Evolutionary conservation across 805 yeast genomes (phyloP).

Genomic region (Candida broadrunensis): DNA sequence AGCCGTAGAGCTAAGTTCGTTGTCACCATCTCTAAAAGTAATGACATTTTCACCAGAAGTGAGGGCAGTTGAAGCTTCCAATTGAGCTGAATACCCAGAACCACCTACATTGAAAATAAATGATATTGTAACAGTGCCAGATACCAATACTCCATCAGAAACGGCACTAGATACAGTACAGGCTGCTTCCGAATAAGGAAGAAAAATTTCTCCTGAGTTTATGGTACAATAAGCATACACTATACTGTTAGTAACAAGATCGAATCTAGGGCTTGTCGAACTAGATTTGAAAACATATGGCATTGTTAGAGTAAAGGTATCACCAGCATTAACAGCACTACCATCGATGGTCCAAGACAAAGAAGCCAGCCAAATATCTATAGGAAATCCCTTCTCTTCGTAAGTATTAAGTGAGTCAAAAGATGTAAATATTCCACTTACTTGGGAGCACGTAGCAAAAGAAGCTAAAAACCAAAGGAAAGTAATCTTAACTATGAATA

Average conservation of each 20-base stretch:
- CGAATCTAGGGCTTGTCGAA: slow-evolving; percentile 8
- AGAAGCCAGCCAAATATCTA: slow-evolving; percentile 14
- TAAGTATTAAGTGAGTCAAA: slow-evolving; percentile 10
- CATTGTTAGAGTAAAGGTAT: slow-evolving; percentile 21
- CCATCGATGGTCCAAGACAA: slow-evolving; percentile 19
- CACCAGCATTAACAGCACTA: slow-evolving; percentile 15
- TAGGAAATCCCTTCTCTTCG: slow-evolving; percentile 4
- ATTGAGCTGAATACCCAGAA: slow-evolving; percentile 11
- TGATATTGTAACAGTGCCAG: slow-evolving; percentile 19
- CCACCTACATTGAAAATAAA: slow-evolving; percentile 19
- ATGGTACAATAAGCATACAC: slow-evolving; percentile 21
- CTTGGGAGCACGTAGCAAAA: no score
- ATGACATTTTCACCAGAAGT: slow-evolving; percentile 17
- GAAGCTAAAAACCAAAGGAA: no score
- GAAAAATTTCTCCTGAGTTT: slow-evolving; percentile 13
- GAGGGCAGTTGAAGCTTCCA: slow-evolving; percentile 14
- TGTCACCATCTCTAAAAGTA: slow-evolving; percentile 14
- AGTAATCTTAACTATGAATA: no score
- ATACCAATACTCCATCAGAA: slow-evolving; percentile 7
- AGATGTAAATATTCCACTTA: slow-evolving; percentile 15
- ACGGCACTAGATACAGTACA: slow-evolving; percentile 16
- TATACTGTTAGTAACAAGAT: slow-evolving; percentile 8
- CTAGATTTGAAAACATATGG: slow-evolving; percentile 26
- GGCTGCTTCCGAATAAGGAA: slow-evolving; percentile 13
- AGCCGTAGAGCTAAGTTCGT: no score